Conservation (phyloP, 176 grass and related monocot genomes). For the Cocos nucifera region DNA sequence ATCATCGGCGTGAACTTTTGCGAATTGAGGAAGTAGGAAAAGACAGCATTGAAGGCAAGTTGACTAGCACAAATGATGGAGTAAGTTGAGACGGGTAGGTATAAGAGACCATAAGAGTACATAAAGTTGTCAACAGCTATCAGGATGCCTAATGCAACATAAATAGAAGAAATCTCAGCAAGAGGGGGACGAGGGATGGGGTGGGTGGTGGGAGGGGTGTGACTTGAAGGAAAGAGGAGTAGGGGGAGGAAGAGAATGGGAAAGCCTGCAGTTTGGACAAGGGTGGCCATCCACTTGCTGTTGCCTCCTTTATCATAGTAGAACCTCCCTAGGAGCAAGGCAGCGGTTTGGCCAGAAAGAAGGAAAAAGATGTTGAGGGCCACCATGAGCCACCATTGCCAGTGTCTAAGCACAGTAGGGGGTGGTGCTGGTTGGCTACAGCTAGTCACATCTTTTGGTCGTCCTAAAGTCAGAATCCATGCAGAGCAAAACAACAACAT, state of each 20-base stretch:
- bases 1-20: slow-evolving; percentile 44
- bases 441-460: too few relatives aligned
- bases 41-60: slow-evolving; percentile 63
- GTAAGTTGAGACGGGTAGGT: slow-evolving; percentile 56
- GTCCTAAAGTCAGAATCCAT: too few relatives aligned
- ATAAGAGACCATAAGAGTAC: slow-evolving; percentile 64
- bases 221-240: slow-evolving; percentile 7
- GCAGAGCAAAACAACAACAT: too few relatives aligned
- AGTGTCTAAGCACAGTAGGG: not conserved
- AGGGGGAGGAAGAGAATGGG: not conserved
- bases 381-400: too few relatives aligned
- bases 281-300: too few relatives aligned
- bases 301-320: too few relatives aligned
- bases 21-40: slow-evolving; percentile 61
- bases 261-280: too few relatives aligned
- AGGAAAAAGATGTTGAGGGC: too few relatives aligned
- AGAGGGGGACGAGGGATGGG: slow-evolving; percentile 12
- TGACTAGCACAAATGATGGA: slow-evolving; percentile 42
- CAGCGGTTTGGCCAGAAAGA: too few relatives aligned
- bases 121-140: slow-evolving; percentile 46
- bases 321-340: too few relatives aligned
- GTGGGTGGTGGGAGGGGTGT: not conserved
- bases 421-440: not conserved
- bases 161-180: slow-evolving; percentile 28
- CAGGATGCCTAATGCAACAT: slow-evolving; percentile 40